Evolutionary conservation across 768 basidiomycete genomes (phyloP).

Genomic region (Lepiota subincarnata): DNA sequence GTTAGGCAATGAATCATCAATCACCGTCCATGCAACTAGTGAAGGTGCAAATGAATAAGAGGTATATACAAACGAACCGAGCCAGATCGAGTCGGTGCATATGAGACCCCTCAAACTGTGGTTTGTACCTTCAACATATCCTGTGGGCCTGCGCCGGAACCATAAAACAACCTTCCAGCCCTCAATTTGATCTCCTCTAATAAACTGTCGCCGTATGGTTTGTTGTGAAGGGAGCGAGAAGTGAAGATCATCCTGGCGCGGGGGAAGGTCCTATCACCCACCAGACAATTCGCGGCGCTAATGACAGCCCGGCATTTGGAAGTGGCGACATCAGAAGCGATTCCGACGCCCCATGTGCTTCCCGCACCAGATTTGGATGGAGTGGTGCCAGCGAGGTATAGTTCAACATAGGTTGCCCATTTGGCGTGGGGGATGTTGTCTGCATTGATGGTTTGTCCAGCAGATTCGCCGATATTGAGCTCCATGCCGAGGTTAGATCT

Average conservation of each 20-base stretch:
- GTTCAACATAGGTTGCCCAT: constrained; percentile 91
- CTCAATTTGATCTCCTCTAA: constrained; percentile 19
- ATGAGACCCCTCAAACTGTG: neutral
- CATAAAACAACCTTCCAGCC: constrained; percentile 16
- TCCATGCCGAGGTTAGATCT: constrained; percentile 74
- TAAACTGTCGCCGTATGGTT: constrained; percentile 17
- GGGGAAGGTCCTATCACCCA: constrained; percentile 68
- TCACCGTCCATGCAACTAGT: neutral
- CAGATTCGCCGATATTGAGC: constrained; percentile 83
- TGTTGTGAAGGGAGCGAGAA: constrained; percentile 14
- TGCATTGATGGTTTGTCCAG: constrained; percentile 84
- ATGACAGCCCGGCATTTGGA: constrained; percentile 87
- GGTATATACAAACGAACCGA: neutral
- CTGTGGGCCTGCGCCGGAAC: neutral
- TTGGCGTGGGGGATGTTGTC: constrained; percentile 70
- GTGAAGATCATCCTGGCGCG: constrained; percentile 23
- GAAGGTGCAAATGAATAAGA: neutral
- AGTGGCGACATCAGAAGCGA: constrained; percentile 86
- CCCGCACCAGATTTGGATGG: constrained; percentile 64
- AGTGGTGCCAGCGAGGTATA: constrained; percentile 69
- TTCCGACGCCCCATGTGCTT: constrained; percentile 73
- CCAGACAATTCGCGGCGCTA: constrained; percentile 77
- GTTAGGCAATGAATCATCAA: neutral
- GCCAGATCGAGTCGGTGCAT: neutral
- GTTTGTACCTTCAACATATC: constrained; percentile 8